Percentiles rank a stretch among this genome's conserved stretches.
These are phyloP conservation scores for Astrothelium macrocarpum DNA, from an alignment of 495 filamentous ascomycete species.

Conservation along the genomic window DNA sequence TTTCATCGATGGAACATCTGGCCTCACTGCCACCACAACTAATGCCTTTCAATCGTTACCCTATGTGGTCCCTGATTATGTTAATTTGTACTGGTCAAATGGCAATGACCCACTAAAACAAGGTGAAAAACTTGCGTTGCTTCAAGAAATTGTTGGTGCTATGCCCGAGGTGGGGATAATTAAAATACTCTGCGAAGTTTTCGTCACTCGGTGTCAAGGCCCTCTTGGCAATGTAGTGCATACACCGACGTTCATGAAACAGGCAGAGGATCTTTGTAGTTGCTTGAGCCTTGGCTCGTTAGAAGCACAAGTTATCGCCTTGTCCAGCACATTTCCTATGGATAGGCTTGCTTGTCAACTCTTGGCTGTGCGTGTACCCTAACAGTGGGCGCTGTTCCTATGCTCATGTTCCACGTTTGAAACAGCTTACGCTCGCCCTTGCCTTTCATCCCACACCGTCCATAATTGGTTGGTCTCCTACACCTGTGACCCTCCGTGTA, in stretches of 20 bases:
- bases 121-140: constrained; percentile 10
- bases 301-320: background rate
- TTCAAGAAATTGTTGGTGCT: constrained; percentile 21
- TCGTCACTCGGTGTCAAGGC: constrained; percentile 27
- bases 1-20: background rate
- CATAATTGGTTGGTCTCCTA: background rate
- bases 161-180: constrained; percentile 20
- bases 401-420: background rate
- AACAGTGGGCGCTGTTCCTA: background rate
- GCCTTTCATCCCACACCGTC: constrained; percentile 3
- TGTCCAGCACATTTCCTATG: background rate
- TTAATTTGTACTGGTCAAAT: background rate
- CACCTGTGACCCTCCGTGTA: background rate
- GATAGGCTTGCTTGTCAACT: constrained; percentile 2
- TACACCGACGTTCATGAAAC: constrained; percentile 22
- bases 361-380: background rate
- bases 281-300: background rate
- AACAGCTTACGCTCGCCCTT: background rate
- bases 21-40: background rate
- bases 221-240: constrained; percentile 26
- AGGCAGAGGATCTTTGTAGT: constrained; percentile 1
- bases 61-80: background rate
- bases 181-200: constrained; percentile 20
- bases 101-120: background rate
- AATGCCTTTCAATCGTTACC: background rate